Evolutionary conservation across 192 early-diverging fungal genomes (phyloP), one percentile per base, ranked within the genome.

Genomic region (Linnemannia exigua): DNA sequence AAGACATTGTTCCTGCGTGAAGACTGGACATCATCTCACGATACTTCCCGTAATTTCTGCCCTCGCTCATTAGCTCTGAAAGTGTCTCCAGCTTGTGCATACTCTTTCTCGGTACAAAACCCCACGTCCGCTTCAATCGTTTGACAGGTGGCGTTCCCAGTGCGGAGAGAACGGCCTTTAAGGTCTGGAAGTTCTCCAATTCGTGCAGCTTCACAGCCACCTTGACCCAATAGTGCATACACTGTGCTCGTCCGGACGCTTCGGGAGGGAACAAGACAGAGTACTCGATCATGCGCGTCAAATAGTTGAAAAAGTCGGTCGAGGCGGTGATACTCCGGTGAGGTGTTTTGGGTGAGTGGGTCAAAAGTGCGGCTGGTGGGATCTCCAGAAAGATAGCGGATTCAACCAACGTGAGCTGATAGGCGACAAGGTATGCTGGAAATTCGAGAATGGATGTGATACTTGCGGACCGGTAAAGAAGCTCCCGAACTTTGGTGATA

Each of bases 271-370:
- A 87, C 36, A 96, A 76, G 36, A 96, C 93, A 0, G 95, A 91
- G 78, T 90, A 91, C 80, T 96, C 95, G 41, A 96, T 91, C 36
- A 94, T 72, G 16, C 95, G 89, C n/a, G 95, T 94, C 12, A 95
- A 70, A 76, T 94, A 95, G 77, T 96, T 96, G 92, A 96, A 96
- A 87, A 95, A 95, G 72, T 95, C 95, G 20, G 95, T 92, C 19
- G 90, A 91, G 0, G 91, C 91, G 37, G 91, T 92, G 15, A 96
- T 90, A 2, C 88, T 87, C n/a, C 88, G 87, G 61, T 93, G 88
- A 0, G 94, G 94, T 31, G 88, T 82, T 31, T 92, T 90, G 0
- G 94, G 88, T 2, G 92, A 92, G 76, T 96, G 95, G 6, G 79
- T 73, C 19, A 94, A 50, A 5, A 96, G 76, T 33, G 94, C 90